phyloP scores from a whole-genome alignment of 2,329 filamentous ascomycete genomes.

The Trichoderma oligosporum region DNA sequence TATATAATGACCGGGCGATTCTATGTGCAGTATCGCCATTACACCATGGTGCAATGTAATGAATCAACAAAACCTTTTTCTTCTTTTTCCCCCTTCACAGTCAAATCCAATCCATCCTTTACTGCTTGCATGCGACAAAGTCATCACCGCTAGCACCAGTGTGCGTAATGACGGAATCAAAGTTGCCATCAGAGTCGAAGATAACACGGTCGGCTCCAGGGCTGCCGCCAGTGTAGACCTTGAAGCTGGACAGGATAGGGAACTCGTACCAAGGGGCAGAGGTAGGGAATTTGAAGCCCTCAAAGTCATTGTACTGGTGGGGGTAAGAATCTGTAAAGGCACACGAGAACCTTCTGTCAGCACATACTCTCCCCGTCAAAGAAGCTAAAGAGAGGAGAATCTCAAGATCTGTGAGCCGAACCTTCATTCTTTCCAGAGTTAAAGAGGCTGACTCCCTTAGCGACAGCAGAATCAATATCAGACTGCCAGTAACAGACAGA shows the following conservation, averaged over 20 bases:
- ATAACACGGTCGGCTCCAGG: slow-evolving; percentile 67
- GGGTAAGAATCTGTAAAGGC: slow-evolving; percentile 29
- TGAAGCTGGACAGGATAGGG: slow-evolving; percentile 32
- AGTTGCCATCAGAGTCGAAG: slow-evolving; percentile 48
- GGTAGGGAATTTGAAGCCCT: slow-evolving; percentile 36
- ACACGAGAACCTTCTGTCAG: neutral
- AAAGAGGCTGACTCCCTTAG: slow-evolving; percentile 8
- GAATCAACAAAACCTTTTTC: neutral
- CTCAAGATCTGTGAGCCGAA: neutral
- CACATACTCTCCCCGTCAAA: neutral
- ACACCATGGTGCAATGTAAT: neutral
- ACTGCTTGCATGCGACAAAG: slow-evolving; percentile 58
- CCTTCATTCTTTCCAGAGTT: neutral
- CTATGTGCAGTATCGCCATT: neutral
- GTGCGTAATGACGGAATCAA: slow-evolving; percentile 65
- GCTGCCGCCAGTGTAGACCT: slow-evolving; percentile 35
- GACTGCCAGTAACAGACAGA: slow-evolving; percentile 18
- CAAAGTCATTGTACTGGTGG: slow-evolving; percentile 39
- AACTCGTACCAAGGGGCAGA: slow-evolving; percentile 40
- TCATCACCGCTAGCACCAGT: slow-evolving; percentile 64
- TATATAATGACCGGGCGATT: neutral
- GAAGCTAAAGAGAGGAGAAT: neutral
- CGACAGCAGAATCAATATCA: slow-evolving; percentile 13
- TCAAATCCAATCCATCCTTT: neutral
- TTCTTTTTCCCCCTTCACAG: neutral